Conservation (phyloP, 192 early-diverging fungal genomes). For the Phycomyces blakesleeanus region DNA sequence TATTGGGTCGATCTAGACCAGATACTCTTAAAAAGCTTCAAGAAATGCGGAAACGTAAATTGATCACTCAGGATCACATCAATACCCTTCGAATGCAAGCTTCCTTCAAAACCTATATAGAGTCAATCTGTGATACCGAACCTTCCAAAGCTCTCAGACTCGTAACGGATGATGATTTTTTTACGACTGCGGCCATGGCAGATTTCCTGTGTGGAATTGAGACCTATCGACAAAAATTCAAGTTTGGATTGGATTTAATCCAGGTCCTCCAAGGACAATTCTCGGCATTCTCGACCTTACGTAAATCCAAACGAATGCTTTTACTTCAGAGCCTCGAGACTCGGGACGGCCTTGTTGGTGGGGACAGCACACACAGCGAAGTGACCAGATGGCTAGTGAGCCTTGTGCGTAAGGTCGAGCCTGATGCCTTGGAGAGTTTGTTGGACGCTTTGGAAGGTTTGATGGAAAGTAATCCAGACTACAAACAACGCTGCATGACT, state of each 20-base stretch:
- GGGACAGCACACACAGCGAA: conserved; percentile 15
- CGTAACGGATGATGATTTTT: conserved; percentile 56
- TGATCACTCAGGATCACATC: conserved; percentile 49
- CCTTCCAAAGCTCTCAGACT: conserved; percentile 43
- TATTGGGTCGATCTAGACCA: background rate
- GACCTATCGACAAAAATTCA: conserved; percentile 57
- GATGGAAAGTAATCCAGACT: background rate
- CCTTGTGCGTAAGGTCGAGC: conserved; percentile 33
- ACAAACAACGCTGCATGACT: background rate
- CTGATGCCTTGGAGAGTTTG: conserved; percentile 9
- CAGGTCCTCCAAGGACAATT: conserved; percentile 54
- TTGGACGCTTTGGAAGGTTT: conserved; percentile 7
- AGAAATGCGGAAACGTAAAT: conserved; percentile 12
- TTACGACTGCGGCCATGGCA: conserved; percentile 48
- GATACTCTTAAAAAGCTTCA: background rate
- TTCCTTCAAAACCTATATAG: conserved; percentile 60
- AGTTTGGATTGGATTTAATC: conserved; percentile 56
- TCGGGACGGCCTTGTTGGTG: conserved; percentile 21
- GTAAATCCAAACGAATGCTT: conserved; percentile 60
- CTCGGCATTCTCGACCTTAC: conserved; percentile 36
- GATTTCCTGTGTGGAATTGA: conserved; percentile 45
- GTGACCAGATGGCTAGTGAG: conserved; percentile 35
- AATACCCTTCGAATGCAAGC: conserved; percentile 67
- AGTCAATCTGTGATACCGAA: conserved; percentile 32
- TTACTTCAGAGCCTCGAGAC: conserved; percentile 59